Conservation (phyloP, 495 filamentous ascomycete genomes). For the Peziza echinospora region DNA sequence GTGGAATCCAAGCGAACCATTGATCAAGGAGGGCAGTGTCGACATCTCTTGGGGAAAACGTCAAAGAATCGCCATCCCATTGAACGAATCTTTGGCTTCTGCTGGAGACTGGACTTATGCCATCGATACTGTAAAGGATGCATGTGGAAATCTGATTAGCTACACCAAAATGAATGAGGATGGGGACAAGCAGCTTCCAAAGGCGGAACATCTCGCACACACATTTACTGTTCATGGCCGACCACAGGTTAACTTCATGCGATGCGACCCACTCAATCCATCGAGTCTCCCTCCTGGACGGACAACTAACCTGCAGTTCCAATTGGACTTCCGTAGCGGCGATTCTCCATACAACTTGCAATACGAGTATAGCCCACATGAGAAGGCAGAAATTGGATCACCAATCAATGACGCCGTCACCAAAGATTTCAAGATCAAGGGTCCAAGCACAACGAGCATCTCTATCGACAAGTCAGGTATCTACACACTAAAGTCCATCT, state of each 20-base stretch:
- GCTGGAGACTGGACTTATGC: constrained; percentile 71
- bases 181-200: constrained; percentile 34
- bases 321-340: constrained; percentile 39
- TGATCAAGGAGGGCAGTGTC: constrained; percentile 26
- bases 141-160: constrained; percentile 62
- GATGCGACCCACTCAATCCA: constrained; percentile 58
- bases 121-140: constrained; percentile 81
- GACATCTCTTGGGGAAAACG: constrained; percentile 57
- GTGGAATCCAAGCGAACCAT: constrained; percentile 18
- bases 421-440: constrained; percentile 32
- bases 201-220: constrained; percentile 43
- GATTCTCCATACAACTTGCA: constrained; percentile 36
- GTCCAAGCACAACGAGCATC: constrained; percentile 26
- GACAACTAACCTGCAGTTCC: constrained; percentile 43
- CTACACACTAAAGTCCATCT: constrained; percentile 59
- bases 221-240: constrained; percentile 69
- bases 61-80: constrained; percentile 48
- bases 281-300: constrained; percentile 59
- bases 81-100: constrained; percentile 67
- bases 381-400: constrained; percentile 28
- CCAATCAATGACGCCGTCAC: constrained; percentile 37
- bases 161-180: constrained; percentile 51
- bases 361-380: constrained; percentile 49
- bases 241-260: constrained; percentile 43
- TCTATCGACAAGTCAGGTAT: constrained; percentile 55